Evolutionary conservation across 495 filamentous ascomycete genomes (phyloP).

Genomic region (Cudoniella acicularis): DNA sequence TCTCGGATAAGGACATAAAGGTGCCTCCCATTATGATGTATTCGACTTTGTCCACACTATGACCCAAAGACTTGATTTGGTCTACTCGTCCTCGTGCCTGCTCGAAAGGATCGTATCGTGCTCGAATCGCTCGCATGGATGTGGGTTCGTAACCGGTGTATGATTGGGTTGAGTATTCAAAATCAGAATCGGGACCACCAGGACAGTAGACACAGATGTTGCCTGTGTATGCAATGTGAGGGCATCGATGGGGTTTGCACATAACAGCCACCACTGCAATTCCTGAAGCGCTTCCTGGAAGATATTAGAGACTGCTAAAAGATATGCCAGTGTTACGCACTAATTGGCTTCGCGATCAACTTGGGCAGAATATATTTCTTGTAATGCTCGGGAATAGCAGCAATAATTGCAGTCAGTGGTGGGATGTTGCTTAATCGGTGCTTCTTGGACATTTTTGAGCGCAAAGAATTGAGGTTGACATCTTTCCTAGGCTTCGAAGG

Average conservation of each 20-base stretch:
- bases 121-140: constrained; percentile 95
- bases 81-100: constrained; percentile 94
- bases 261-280: constrained; percentile 99
- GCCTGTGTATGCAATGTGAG: constrained; percentile 94
- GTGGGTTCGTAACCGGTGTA: constrained; percentile 99
- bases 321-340: constrained; percentile 43
- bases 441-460: constrained; percentile 87
- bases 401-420: constrained; percentile 93
- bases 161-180: constrained; percentile 97
- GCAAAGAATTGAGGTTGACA: constrained; percentile 87
- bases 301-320: constrained; percentile 29
- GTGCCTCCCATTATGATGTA: constrained; percentile 99
- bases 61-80: constrained; percentile 89
- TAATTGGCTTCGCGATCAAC: constrained; percentile 92
- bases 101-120: constrained; percentile 96
- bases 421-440: constrained; percentile 81
- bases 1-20: constrained; percentile 91
- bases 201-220: constrained; percentile 99
- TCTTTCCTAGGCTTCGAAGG: constrained; percentile 70
- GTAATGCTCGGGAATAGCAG: constrained; percentile 95
- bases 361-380: constrained; percentile 98
- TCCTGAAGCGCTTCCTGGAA: constrained; percentile 75
- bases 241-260: constrained; percentile 98
- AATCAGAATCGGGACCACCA: constrained; percentile 94
- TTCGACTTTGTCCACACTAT: constrained; percentile 98